phyloP scores from a whole-genome alignment of 192 early-diverging fungal genomes.

The Mortierella alpina region DNA sequence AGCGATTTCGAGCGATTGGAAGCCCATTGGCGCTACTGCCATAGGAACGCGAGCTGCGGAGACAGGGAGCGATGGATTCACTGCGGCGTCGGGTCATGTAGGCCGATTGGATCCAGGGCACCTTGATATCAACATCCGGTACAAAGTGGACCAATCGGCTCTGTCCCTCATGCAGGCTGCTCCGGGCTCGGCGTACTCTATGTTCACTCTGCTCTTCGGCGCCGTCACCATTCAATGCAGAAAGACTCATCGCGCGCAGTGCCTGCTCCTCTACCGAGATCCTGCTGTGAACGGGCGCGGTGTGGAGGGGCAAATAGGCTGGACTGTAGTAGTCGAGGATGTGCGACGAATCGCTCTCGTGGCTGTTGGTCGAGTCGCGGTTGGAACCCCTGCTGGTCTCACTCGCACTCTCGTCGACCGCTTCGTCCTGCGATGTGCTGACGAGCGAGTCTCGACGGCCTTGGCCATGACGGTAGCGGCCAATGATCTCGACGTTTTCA shows the following conservation, averaged over 20 bases:
- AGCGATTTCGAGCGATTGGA: not conserved
- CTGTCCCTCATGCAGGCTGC: not conserved
- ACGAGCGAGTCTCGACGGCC: not conserved
- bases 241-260: not conserved
- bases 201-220: not conserved
- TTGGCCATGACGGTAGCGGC: not conserved
- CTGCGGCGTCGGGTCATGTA: slow-evolving; percentile 50
- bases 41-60: not conserved
- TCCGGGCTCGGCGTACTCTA: not conserved
- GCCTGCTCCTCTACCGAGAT: not conserved
- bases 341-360: slow-evolving; percentile 20
- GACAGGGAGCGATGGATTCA: slow-evolving; percentile 9
- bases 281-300: no score
- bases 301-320: slow-evolving; percentile 3
- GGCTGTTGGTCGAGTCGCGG: slow-evolving; percentile 28
- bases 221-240: not conserved
- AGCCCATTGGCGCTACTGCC: not conserved
- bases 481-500: slow-evolving; percentile 1
- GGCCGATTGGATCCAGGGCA: slow-evolving; percentile 33
- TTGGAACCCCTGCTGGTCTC: not conserved
- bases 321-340: slow-evolving; percentile 37
- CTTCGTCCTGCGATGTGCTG: not conserved
- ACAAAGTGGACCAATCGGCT: not conserved
- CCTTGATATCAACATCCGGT: not conserved
- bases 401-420: not conserved